Evolutionary conservation across 768 basidiomycete species (phyloP).

Genomic region (Fistulinella prunicolor): DNA sequence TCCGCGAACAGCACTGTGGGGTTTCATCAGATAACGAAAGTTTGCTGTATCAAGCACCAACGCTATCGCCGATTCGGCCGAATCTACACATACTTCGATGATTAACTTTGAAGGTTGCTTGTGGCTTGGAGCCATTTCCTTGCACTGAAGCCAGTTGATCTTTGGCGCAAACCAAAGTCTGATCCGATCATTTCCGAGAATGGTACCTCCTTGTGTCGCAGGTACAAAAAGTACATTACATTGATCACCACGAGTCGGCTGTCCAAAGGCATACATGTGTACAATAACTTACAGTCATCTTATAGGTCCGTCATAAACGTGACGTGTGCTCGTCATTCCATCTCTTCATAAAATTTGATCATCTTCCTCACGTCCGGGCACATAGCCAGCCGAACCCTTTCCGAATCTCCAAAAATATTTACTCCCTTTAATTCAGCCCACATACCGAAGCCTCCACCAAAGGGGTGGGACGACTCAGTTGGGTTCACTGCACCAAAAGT

Average conservation of each 20-base stretch:
- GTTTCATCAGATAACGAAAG: background rate
- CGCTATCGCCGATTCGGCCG: constrained; percentile 67
- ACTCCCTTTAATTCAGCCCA: constrained; percentile 58
- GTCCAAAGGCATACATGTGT: no score
- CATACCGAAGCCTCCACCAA: constrained; percentile 38
- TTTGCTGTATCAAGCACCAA: constrained; percentile 32
- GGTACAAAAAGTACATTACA: no score
- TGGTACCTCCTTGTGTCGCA: no score
- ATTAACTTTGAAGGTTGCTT: constrained; percentile 7
- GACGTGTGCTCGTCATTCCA: constrained; percentile 19
- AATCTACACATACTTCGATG: constrained; percentile 76
- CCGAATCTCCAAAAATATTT: constrained; percentile 53
- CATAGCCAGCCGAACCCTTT: constrained; percentile 64
- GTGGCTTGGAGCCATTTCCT: constrained; percentile 6
- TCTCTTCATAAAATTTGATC: constrained; percentile 56
- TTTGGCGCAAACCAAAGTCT: no score
- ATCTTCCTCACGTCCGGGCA: constrained; percentile 63
- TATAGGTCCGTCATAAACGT: no score
- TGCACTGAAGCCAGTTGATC: no score
- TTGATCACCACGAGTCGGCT: no score
- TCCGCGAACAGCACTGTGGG: constrained; percentile 58
- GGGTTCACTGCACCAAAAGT: constrained; percentile 31
- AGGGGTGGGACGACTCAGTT: constrained; percentile 19
- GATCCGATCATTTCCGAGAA: no score
- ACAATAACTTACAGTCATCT: no score